phyloP scores from a whole-genome alignment of 2,329 filamentous ascomycete genomes.

The Pseudogymnoascus sp. region DNA sequence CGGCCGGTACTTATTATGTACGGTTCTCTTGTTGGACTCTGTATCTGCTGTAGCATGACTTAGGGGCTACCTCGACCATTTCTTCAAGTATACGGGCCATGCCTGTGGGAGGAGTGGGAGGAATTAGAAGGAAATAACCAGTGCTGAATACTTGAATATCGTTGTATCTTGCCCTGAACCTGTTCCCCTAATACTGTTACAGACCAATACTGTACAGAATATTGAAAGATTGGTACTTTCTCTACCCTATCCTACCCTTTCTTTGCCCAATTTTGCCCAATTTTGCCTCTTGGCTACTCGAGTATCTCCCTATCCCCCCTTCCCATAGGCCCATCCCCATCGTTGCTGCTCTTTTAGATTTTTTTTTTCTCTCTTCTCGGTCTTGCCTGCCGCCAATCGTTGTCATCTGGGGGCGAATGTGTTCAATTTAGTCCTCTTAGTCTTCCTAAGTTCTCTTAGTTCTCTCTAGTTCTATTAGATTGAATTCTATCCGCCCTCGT shows the following conservation, averaged over 20 bases:
- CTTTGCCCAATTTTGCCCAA: background rate
- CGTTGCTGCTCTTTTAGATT: background rate
- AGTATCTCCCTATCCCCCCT: constrained; percentile 1
- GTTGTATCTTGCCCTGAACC: background rate
- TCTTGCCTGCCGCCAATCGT: constrained; percentile 2
- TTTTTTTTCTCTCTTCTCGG: constrained; percentile 6
- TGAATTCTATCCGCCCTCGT: background rate
- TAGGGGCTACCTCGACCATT: background rate
- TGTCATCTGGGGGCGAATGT: background rate
- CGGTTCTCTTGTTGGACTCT: too few relatives aligned
- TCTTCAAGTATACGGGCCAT: background rate
- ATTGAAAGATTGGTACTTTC: background rate
- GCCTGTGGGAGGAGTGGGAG: background rate
- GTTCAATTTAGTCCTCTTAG: background rate
- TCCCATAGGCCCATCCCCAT: background rate
- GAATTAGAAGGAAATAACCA: background rate
- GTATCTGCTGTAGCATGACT: background rate
- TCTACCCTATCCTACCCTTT: background rate
- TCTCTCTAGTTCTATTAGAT: constrained; percentile 2
- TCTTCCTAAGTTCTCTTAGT: background rate
- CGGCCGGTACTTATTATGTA: background rate
- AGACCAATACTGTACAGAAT: background rate
- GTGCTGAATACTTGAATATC: background rate
- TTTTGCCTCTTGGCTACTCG: constrained; percentile 5
- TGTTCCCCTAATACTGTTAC: background rate